These are phyloP conservation scores for Penicillium brasilianum DNA, from an alignment of 2,329 filamentous ascomycete genomes.

Conservation along the genomic window DNA sequence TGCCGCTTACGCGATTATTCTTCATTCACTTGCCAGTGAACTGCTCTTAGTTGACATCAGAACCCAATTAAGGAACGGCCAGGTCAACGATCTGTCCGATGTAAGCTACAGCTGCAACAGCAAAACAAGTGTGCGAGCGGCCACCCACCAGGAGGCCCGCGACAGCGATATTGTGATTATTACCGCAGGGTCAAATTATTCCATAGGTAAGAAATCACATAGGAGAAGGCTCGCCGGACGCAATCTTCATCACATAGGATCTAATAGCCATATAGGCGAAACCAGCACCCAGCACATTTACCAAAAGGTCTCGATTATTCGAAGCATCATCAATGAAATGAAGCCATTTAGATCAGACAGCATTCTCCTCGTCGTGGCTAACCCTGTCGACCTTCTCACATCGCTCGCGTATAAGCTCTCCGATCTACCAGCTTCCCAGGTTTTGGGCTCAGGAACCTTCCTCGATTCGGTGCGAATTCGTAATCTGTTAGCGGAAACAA, in stretches of 20 bases:
- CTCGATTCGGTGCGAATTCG: slow-evolving; percentile 58
- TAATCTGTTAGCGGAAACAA: slow-evolving; percentile 28
- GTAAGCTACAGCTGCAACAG: slow-evolving; percentile 43
- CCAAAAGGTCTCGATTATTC: slow-evolving; percentile 49
- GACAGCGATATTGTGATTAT: slow-evolving; percentile 61
- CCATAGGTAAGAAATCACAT: slow-evolving; percentile 37
- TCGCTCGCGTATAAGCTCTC: slow-evolving; percentile 55
- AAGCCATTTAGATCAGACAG: slow-evolving; percentile 54
- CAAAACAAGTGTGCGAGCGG: slow-evolving; percentile 52
- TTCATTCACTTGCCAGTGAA: slow-evolving; percentile 56
- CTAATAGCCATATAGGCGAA: slow-evolving; percentile 40
- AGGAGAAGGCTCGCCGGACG: neutral
- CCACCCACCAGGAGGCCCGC: slow-evolving; percentile 55
- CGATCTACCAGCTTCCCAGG: slow-evolving; percentile 55
- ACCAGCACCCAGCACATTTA: slow-evolving; percentile 54
- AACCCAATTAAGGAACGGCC: slow-evolving; percentile 49
- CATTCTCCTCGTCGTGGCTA: slow-evolving; percentile 59
- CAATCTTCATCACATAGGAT: neutral
- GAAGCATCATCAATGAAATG: slow-evolving; percentile 55
- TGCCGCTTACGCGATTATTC: slow-evolving; percentile 58
- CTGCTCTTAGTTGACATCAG: slow-evolving; percentile 60
- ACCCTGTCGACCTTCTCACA: slow-evolving; percentile 62
- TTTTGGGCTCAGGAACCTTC: slow-evolving; percentile 60
- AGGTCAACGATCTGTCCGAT: slow-evolving; percentile 58
- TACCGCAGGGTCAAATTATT: slow-evolving; percentile 59